Percentiles rank a stretch among this genome's conserved stretches.
phyloP scores from a whole-genome alignment of 352 stramenopile species.

The Bremia lactucae region DNA sequence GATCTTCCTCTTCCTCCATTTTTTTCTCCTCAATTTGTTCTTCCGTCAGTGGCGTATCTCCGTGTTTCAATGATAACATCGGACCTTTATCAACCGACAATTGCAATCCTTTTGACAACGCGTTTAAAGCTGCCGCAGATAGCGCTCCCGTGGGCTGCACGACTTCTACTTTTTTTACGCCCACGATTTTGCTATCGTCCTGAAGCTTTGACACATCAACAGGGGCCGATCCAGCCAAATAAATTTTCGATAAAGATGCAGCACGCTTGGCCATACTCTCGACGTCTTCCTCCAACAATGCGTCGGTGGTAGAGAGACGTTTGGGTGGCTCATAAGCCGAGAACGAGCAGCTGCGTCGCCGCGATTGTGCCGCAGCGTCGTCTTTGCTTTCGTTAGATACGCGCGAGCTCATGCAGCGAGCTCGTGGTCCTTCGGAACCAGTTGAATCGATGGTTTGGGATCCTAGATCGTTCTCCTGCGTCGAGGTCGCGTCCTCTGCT shows the following conservation, averaged over 20 bases:
- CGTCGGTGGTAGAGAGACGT: slow-evolving; percentile 1
- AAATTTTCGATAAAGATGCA: slow-evolving; percentile 75
- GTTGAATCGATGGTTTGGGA: slow-evolving; percentile 3
- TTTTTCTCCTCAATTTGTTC: slow-evolving; percentile 79
- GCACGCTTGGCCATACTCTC: slow-evolving; percentile 54
- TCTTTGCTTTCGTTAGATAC: slow-evolving; percentile 3
- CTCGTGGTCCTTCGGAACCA: slow-evolving; percentile 13
- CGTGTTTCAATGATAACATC: slow-evolving; percentile 10
- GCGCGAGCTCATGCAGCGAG: slow-evolving; percentile 42
- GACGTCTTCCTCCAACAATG: slow-evolving; percentile 19
- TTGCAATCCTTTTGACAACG: slow-evolving; percentile 64
- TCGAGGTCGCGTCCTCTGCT: not conserved
- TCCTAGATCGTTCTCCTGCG: slow-evolving; percentile 2
- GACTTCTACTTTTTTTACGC: slow-evolving; percentile 66
- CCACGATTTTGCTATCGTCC: slow-evolving; percentile 64
- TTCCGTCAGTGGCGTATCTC: slow-evolving; percentile 39
- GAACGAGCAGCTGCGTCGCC: slow-evolving; percentile 61
- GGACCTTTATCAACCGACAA: slow-evolving; percentile 52
- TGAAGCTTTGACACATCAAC: slow-evolving; percentile 75
- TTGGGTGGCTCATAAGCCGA: slow-evolving; percentile 25
- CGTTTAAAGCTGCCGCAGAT: slow-evolving; percentile 66
- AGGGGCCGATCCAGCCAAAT: slow-evolving; percentile 66
- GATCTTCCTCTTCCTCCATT: slow-evolving; percentile 81
- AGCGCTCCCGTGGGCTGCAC: slow-evolving; percentile 63
- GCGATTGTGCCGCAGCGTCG: slow-evolving; percentile 1